Percentiles rank a stretch among this genome's conserved stretches.
These are phyloP conservation scores for Botrytis deweyae DNA, from an alignment of 2,329 filamentous ascomycete species.

Conservation along the genomic window DNA sequence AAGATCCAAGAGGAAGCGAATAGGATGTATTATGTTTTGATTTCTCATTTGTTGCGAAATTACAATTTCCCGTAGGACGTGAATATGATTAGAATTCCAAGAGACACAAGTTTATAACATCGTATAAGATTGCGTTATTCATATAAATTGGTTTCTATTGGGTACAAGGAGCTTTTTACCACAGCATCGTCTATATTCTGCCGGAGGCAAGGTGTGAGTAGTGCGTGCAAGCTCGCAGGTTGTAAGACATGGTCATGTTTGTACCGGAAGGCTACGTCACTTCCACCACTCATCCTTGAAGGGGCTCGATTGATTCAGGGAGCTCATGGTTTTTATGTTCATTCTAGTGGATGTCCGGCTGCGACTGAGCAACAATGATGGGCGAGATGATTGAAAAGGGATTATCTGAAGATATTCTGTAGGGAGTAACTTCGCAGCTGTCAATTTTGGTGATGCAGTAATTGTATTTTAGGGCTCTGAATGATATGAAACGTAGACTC, in stretches of 20 bases:
- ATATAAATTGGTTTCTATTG: rapidly evolving
- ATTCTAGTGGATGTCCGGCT: not conserved
- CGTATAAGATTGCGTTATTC: rapidly evolving
- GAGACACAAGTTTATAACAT: not conserved
- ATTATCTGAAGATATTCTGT: not conserved
- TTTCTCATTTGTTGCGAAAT: not conserved
- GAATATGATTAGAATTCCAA: not conserved
- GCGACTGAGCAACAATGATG: not conserved
- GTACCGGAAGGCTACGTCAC: not conserved
- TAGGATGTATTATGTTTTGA: not conserved
- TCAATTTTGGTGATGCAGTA: not conserved
- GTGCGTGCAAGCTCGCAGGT: not conserved
- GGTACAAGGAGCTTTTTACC: not conserved
- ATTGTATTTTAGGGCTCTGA: not conserved
- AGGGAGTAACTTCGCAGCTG: not conserved
- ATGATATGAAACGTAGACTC: not conserved
- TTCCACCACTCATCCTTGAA: not conserved
- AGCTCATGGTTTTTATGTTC: not conserved
- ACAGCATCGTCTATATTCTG: not conserved
- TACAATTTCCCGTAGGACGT: not conserved
- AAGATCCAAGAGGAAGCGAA: not conserved
- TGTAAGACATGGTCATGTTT: not conserved
- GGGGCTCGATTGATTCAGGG: rapidly evolving
- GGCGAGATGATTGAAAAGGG: not conserved
- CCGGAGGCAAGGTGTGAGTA: not conserved